Evolutionary conservation across 2,329 filamentous ascomycete genomes (phyloP), one percentile per base, ranked within the genome.

Genomic region (Magnaporthiopsis poae): DNA sequence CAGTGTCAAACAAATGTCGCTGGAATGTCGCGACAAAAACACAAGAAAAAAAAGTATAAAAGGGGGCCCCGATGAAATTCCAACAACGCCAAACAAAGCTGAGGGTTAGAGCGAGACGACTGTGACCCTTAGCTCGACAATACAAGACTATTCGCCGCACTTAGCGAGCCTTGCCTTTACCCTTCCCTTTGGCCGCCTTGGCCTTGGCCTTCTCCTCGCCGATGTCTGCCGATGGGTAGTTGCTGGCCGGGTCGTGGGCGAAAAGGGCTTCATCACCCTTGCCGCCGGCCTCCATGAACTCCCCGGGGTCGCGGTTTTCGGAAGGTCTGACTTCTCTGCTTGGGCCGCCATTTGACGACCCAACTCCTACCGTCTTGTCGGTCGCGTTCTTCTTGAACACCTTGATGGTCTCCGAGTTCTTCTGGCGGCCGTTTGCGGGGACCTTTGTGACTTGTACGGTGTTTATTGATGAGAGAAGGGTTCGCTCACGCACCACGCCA

Each of bases 221-320:
- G 21, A 80, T 72, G 64, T 81, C 80, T 2, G 74, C 69, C 67
- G 76, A 75, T 15, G 80, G 75, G 71, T 86, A 86, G 67, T 81
- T 78, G 71, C 82, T 85, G 56, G 73, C 76, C 31, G 74, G 75
- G 65, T 91, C 88, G 64, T 91, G 81, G 12, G 84, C 86, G 74
- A 88, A 97, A 18, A 97, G 81, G 61, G 84, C 80, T 76, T 92
- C 87, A 73, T 98, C 94, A 5, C 92, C 94, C 72, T 90, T 91
- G 21, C 92, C 92, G 59, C 94, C 94, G 80, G 96, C 84, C 69
- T 88, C 85, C 76, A 92, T 88, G 71, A 97, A 98, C 72, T 95
- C 92, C 5, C 84, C 81, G 0, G 91, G 83, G 39, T 86, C 84
- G 66, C 91, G 83, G 68, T 88, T 81, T 39, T 86, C 84, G 33